Conservation (phyloP, 257 asterid genomes). For the Galeopsis tetrahit region DNA sequence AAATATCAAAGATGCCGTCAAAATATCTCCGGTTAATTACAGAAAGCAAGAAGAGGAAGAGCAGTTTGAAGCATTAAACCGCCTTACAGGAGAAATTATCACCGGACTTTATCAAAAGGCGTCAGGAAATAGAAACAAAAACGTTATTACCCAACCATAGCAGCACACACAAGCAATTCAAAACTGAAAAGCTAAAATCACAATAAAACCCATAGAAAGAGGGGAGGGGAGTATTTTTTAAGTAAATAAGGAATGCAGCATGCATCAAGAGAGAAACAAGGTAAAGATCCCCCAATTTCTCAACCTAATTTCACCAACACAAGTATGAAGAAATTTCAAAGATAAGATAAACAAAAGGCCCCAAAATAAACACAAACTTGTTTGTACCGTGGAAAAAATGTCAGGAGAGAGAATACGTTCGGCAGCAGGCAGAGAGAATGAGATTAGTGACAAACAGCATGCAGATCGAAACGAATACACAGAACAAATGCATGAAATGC, state of each 20-base stretch:
- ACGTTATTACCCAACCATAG: background rate
- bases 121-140: slow-evolving; percentile 15
- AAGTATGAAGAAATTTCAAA: background rate
- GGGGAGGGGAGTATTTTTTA: background rate
- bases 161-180: slow-evolving; percentile 18
- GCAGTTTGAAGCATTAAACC: slow-evolving; percentile 9
- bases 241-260: background rate
- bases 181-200: slow-evolving; percentile 19
- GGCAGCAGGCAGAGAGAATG: slow-evolving; percentile 25
- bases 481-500: slow-evolving; percentile 29
- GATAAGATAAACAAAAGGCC: slow-evolving; percentile 1
- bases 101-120: slow-evolving; percentile 15
- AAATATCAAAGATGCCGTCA: background rate
- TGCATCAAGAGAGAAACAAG: slow-evolving; percentile 1
- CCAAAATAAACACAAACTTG: background rate
- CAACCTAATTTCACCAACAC: slow-evolving; percentile 19
- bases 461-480: slow-evolving; percentile 43
- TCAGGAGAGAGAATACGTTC: slow-evolving; percentile 19
- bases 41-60: background rate
- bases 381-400: background rate
- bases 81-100: background rate
- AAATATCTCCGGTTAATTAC: background rate
- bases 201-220: background rate
- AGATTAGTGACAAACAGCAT: slow-evolving; percentile 31
- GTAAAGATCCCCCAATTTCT: slow-evolving; percentile 18